These are phyloP conservation scores for Neoboletus subvelutipes DNA, from an alignment of 768 basidiomycete species.

Conservation along the genomic window DNA sequence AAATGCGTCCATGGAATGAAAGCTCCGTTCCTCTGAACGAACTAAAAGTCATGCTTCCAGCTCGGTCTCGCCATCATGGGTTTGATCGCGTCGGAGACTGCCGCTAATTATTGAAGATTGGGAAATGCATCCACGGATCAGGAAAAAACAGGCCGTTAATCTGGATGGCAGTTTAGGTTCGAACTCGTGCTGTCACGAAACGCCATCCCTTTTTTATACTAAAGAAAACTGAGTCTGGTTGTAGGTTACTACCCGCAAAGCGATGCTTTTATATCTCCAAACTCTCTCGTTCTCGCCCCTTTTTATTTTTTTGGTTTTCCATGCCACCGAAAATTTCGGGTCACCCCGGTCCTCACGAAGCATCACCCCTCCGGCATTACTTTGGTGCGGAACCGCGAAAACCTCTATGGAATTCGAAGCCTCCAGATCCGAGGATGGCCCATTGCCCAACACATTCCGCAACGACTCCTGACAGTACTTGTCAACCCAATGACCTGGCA, in stretches of 20 bases:
- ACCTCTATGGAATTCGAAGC: constrained; percentile 10
- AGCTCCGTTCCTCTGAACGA: constrained; percentile 8
- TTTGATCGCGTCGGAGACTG: constrained; percentile 15
- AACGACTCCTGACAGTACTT: background rate
- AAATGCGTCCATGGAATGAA: constrained; percentile 3
- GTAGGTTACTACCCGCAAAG: constrained; percentile 7
- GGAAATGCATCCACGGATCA: constrained; percentile 25
- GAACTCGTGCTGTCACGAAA: constrained; percentile 2
- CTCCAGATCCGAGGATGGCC: constrained; percentile 13
- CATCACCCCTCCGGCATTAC: background rate
- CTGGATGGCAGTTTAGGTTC: constrained; percentile 10
- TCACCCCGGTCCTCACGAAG: background rate
- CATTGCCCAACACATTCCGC: constrained; percentile 7
- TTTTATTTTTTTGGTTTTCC: background rate
- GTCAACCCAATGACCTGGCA: background rate
- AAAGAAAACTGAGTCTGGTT: background rate
- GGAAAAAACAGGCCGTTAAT: constrained; percentile 6
- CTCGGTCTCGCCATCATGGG: constrained; percentile 7
- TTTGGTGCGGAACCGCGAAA: constrained; percentile 17
- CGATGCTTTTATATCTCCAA: background rate
- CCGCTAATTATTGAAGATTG: constrained; percentile 13
- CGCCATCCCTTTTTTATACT: constrained; percentile 8
- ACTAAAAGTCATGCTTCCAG: constrained; percentile 1
- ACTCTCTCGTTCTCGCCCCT: background rate
- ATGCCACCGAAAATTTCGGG: background rate